These are phyloP conservation scores for Parietichytrium sp. DNA, from an alignment of 108 stramenopile species.

Conservation along the genomic window DNA sequence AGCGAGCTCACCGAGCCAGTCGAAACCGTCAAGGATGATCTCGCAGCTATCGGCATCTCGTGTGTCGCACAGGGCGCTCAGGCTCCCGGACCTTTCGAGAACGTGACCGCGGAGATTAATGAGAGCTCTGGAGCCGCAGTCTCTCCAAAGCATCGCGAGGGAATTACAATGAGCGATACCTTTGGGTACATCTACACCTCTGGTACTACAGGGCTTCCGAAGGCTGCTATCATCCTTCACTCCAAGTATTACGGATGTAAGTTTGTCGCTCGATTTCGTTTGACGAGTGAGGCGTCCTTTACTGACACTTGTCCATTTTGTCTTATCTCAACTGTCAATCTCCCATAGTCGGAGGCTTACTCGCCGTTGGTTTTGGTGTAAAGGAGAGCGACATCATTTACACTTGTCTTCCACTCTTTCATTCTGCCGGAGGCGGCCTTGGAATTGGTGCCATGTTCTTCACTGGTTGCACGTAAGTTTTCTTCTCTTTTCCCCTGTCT, in stretches of 20 bases:
- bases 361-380: background rate
- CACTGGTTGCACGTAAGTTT: conserved; percentile 36
- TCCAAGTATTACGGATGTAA: conserved; percentile 38
- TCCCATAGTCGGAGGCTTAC: background rate
- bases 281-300: too few species aligned
- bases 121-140: background rate
- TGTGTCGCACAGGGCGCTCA: background rate
- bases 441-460: conserved; percentile 41
- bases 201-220: conserved; percentile 61
- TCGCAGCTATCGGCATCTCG: background rate
- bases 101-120: background rate
- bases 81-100: background rate
- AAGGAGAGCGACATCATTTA: conserved; percentile 50
- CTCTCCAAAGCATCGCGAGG: background rate
- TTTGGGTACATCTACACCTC: conserved; percentile 46
- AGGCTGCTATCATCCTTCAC: conserved; percentile 55
- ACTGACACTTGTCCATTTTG: too few species aligned
- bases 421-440: conserved; percentile 59
- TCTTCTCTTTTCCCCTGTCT: background rate
- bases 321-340: too few species aligned
- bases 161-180: background rate
- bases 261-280: too few species aligned
- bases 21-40: background rate
- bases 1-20: conserved; percentile 2
- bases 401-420: conserved; percentile 59